A percentile compares a stretch with the other conserved stretches of the same genome.
These are phyloP conservation scores for Toxicodendron radicans DNA, from an alignment of 345 rosid genomes.

Conservation along the genomic window DNA sequence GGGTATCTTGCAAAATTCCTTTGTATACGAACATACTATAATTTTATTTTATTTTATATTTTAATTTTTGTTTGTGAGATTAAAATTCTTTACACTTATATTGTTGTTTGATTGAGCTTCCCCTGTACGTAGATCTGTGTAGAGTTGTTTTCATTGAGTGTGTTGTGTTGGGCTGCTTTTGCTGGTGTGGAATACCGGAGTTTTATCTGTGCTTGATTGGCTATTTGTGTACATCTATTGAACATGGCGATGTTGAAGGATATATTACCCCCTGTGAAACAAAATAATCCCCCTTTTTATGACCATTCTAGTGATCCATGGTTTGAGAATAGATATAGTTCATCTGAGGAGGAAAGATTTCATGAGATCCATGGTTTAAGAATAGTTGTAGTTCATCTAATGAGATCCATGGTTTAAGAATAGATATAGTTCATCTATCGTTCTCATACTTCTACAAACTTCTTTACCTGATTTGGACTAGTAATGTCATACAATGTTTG, in stretches of 20 bases:
- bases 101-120: background rate
- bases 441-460: conserved; percentile 5
- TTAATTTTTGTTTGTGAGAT: background rate
- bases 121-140: background rate
- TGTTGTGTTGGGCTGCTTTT: conserved; percentile 1
- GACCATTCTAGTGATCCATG: conserved; percentile 93
- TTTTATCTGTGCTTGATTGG: background rate
- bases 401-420: conserved; percentile 7
- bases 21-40: too few species aligned
- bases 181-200: conserved; percentile 3
- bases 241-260: conserved; percentile 69
- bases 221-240: background rate
- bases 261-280: conserved; percentile 64
- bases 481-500: background rate
- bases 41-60: too few species aligned
- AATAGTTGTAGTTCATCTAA: background rate
- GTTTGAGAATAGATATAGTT: conserved; percentile 70
- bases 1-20: background rate
- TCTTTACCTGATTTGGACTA: conserved; percentile 15
- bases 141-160: background rate
- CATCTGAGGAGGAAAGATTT: conserved; percentile 47
- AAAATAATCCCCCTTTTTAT: conserved; percentile 49
- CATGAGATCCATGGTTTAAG: conserved; percentile 13
- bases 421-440: background rate
- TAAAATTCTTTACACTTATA: background rate